phyloP scores from a whole-genome alignment of 108 stramenopile species.

The Cylindrotheca closterium region DNA sequence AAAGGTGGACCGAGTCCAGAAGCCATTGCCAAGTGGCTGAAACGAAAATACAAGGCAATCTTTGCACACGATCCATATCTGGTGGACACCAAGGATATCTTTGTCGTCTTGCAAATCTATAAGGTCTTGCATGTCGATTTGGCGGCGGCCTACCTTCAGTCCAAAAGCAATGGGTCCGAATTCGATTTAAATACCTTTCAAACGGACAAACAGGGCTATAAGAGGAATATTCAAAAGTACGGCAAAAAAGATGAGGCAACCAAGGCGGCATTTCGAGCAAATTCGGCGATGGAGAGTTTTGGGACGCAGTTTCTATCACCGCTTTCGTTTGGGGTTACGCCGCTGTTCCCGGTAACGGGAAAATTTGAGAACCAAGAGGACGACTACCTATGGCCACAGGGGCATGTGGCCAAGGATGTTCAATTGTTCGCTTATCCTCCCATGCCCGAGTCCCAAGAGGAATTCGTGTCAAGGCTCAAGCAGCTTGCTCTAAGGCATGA shows the following conservation, averaged over 20 bases:
- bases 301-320: conserved; percentile 67
- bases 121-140: conserved; percentile 41
- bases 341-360: conserved; percentile 25
- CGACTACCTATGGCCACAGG: conserved; percentile 49
- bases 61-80: conserved; percentile 54
- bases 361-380: conserved; percentile 1
- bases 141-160: conserved; percentile 22
- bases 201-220: conserved; percentile 9
- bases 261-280: conserved; percentile 21
- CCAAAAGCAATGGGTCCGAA: background rate
- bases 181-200: background rate
- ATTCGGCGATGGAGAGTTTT: conserved; percentile 29
- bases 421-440: conserved; percentile 48
- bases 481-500: conserved; percentile 1
- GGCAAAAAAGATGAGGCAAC: conserved; percentile 14
- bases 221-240: conserved; percentile 20
- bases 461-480: conserved; percentile 48
- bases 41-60: conserved; percentile 71
- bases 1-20: conserved; percentile 22
- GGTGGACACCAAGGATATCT: conserved; percentile 29
- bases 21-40: conserved; percentile 41
- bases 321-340: conserved; percentile 62
- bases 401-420: conserved; percentile 38
- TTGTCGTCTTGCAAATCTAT: conserved; percentile 68
- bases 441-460: conserved; percentile 53